Base-by-base conservation (phyloP, 2,329 filamentous ascomycete genomes). In the Lachnellula occidentalis region DNA sequence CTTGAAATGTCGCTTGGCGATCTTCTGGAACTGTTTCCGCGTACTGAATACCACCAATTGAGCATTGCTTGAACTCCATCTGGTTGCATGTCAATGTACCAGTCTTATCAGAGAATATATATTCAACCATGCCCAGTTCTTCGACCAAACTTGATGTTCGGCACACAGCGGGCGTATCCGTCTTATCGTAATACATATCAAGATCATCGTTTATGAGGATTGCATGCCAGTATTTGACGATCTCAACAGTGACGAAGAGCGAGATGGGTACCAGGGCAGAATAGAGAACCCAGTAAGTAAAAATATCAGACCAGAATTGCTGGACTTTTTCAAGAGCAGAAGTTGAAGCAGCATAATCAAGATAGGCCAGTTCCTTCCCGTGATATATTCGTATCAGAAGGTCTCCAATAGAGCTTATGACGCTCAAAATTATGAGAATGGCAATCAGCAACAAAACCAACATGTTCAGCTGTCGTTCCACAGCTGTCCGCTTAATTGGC, bases 201-300 rank as follows among this genome's bases (percentile, higher is more conserved):
- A 99, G 79, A 69, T 99, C 95, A 54, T 92, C 92, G 69, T 96
- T 95, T 72, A 99, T 99, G 59, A 99, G 82, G 65, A 94, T 94
- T n/a, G 90, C 94, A 63, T 96, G 92, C 78, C 88, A 96, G 70
- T 97, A 96, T 72, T 99, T 99, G 75, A 99, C 92, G 62, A 99
- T 81, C 73, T 99, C 94, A 50, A 99, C 85, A 0, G 94, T 99
- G 59, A 99, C 94, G 70, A 99, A 99, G 3, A 99, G 85, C 31
- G 92, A 97, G 66, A 99, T 96, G 34, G 94, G 94, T 46, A 99
- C 94, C 65, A 99, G 75, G 51, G 95, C 92, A 2, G 92, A 97
- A 73, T 96, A 99, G 36, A 99, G 74, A 34, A 99, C 92, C 92
- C 94, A 99, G 71, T 97, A 97, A 1, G 95, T 99, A 67, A 96